Evolutionary conservation across 192 early-diverging fungal species (phyloP), one percentile per base, ranked within the genome.

Genomic region (Umbelopsis sp.): DNA sequence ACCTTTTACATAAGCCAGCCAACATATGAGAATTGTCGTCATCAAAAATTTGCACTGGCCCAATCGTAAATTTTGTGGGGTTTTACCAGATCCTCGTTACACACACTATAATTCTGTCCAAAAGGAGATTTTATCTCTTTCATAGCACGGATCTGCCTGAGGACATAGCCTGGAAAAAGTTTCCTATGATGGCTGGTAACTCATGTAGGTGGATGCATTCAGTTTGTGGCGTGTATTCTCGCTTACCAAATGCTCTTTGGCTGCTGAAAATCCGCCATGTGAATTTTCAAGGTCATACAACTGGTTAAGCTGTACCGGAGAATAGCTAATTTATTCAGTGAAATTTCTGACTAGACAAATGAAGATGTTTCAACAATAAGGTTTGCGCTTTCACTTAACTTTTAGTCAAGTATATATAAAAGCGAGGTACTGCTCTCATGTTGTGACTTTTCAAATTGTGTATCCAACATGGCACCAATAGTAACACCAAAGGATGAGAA

Each of bases 401-500:
- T 6, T 41, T 4, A 6, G 2, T 41, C 2, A 6, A 41, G 37
- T 41, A 41, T 10, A 41, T 41, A 41, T 41, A 41, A 41, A 41
- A 41, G 37, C 10, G 37, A 1, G 37, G 5, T 41, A 4, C 37
- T 10, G 37, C 37, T 41, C 27, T 41, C 37, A 41, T 41, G 55
- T 16, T 13, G 3, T 15, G 25, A 35, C 16, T 12, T 61, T 25
- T 61, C 21, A 23, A 1, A 27, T 22, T 22, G 12, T 11, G 21
- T 22, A 52, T 52, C 51, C 21, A 71, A 37, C n/a, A 71, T 71
- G 70, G 25, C 58, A 20, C 69, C 69, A 46, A 71, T 61, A 37
- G 46, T 71, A 48, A 45, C 55, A 33, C 27, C 55, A 33, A 61
- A 61, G 55, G 47, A 64, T 37, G 48, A 44, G 20, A 49, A 27